Conservation (phyloP, 495 filamentous ascomycete genomes). For the Hypoxylon perforatum region DNA sequence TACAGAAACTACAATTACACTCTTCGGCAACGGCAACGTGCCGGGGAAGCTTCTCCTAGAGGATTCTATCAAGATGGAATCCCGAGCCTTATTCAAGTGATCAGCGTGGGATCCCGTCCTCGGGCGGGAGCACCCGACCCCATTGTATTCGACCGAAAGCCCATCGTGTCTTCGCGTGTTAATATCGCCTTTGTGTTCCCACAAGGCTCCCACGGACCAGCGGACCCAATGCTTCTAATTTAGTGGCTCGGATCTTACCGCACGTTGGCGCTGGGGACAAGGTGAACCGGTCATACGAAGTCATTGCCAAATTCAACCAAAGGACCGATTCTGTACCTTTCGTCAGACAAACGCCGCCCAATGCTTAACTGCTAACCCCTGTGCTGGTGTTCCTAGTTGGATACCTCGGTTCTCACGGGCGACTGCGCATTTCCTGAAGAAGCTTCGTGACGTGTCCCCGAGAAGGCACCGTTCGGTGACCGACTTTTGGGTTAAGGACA, state of each 20-base stretch:
- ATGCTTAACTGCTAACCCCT: background rate
- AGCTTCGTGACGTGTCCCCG: constrained; percentile 1
- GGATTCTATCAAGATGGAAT: background rate
- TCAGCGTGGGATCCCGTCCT: constrained; percentile 11
- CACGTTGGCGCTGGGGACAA: background rate
- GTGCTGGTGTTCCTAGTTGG: background rate
- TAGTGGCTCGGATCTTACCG: background rate
- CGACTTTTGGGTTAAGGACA: background rate
- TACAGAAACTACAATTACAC: background rate
- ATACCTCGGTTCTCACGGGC: background rate
- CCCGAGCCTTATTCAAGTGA: constrained; percentile 3
- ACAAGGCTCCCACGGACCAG: background rate
- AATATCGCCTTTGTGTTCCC: background rate
- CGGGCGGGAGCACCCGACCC: constrained; percentile 29
- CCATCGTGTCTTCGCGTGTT: background rate
- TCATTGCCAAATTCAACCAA: background rate
- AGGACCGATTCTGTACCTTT: background rate
- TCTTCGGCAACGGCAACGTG: background rate
- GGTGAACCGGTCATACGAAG: background rate
- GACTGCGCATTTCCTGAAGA: too few species aligned
- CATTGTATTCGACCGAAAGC: background rate
- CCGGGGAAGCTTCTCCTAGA: background rate
- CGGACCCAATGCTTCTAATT: background rate
- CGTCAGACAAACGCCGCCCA: background rate
- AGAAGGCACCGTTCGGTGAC: background rate